phyloP scores from a whole-genome alignment of 176 grass and related monocot genomes.

The Bonia amplexicaulis region DNA sequence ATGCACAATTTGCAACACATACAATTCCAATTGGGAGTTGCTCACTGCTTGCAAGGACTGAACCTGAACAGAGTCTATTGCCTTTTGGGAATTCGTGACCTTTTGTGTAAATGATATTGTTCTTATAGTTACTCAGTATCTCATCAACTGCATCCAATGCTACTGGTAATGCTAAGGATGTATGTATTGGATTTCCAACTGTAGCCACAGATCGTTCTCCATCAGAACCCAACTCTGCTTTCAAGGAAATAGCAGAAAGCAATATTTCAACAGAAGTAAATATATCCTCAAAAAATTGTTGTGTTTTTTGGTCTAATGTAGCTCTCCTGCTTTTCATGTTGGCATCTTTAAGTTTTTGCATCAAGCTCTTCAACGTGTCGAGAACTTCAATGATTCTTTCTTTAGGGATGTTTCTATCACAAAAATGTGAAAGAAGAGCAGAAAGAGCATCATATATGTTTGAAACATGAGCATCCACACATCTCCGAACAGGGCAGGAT shows the following conservation, averaged over 20 bases:
- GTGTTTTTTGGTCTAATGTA: slow-evolving; percentile 42
- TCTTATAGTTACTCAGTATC: slow-evolving; percentile 62
- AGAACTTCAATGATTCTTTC: slow-evolving; percentile 47
- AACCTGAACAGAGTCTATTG: slow-evolving; percentile 65
- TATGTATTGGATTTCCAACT: slow-evolving; percentile 56
- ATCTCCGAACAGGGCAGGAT: slow-evolving; percentile 70
- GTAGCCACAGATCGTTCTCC: slow-evolving; percentile 39
- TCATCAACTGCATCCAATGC: slow-evolving; percentile 77
- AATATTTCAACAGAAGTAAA: slow-evolving; percentile 54
- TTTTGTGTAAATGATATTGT: slow-evolving; percentile 31
- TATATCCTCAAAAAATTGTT: slow-evolving; percentile 48
- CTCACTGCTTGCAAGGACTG: slow-evolving; percentile 82
- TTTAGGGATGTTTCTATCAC: slow-evolving; percentile 41
- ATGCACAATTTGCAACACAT: slow-evolving; percentile 29
- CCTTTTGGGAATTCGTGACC: slow-evolving; percentile 55
- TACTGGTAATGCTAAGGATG: slow-evolving; percentile 89
- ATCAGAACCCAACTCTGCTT: slow-evolving; percentile 50
- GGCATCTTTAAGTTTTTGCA: slow-evolving; percentile 49
- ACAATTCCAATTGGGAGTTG: slow-evolving; percentile 83
- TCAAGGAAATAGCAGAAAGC: slow-evolving; percentile 70
- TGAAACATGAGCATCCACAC: slow-evolving; percentile 93
- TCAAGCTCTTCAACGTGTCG: slow-evolving; percentile 39
- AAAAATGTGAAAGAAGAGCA: slow-evolving; percentile 46
- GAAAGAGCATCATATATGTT: slow-evolving; percentile 65
- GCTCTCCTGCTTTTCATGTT: slow-evolving; percentile 57